Evolutionary conservation across 306 rosid species (phyloP).

Genomic region (Fagus crenata): DNA sequence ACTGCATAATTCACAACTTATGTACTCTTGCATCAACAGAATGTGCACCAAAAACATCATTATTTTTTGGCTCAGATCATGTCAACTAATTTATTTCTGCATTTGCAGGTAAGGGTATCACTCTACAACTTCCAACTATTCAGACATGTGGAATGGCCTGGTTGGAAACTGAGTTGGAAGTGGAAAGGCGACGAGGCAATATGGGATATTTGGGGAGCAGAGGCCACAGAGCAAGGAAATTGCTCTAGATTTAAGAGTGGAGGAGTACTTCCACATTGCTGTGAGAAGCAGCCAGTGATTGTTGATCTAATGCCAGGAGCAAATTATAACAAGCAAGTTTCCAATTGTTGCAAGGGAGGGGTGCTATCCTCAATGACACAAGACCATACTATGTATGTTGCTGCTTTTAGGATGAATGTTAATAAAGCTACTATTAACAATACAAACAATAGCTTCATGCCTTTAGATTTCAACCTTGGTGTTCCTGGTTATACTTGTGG

Average conservation of each 20-base stretch:
- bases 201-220: slow-evolving; percentile 78
- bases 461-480: slow-evolving; percentile 56
- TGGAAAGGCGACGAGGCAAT: slow-evolving; percentile 72
- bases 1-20: no score
- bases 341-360: slow-evolving; percentile 75
- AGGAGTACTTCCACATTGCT: slow-evolving; percentile 59
- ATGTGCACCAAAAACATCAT: no score
- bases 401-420: slow-evolving; percentile 56
- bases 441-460: slow-evolving; percentile 31
- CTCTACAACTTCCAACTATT: slow-evolving; percentile 59
- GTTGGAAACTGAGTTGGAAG: slow-evolving; percentile 68
- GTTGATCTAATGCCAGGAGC: slow-evolving; percentile 68
- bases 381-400: slow-evolving; percentile 37
- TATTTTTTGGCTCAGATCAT: background rate
- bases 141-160: slow-evolving; percentile 68
- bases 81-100: background rate
- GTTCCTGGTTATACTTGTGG: slow-evolving; percentile 70
- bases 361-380: slow-evolving; percentile 58
- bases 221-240: slow-evolving; percentile 66
- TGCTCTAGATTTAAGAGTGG: slow-evolving; percentile 54
- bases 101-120: slow-evolving; percentile 55
- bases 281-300: slow-evolving; percentile 52
- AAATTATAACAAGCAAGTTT: slow-evolving; percentile 48
- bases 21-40: no score
- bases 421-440: slow-evolving; percentile 12